phyloP scores from a whole-genome alignment of 805 yeast genomes.

The Candida hungchunana region DNA sequence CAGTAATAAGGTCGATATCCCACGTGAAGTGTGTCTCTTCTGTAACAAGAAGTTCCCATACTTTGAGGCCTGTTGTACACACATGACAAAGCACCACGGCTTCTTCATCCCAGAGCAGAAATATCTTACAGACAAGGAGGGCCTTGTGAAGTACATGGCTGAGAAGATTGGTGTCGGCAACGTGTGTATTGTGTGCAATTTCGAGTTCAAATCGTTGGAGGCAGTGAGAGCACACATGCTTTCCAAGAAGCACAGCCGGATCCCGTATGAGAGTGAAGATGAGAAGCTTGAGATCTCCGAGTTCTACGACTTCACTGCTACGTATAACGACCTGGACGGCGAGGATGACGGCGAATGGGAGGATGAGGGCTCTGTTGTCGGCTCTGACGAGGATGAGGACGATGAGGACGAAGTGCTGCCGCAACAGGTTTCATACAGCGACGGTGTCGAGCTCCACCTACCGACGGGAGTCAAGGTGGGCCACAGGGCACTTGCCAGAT shows the following conservation, averaged over 20 bases:
- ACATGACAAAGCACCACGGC: conserved; percentile 79
- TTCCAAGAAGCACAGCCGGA: conserved; percentile 78
- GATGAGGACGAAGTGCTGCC: conserved; percentile 36
- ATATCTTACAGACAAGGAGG: conserved; percentile 65
- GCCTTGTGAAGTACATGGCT: conserved; percentile 72
- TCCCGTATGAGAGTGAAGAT: conserved; percentile 83
- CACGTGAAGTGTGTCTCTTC: conserved; percentile 50
- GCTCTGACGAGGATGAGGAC: conserved; percentile 30
- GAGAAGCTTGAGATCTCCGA: conserved; percentile 87
- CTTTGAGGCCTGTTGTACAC: conserved; percentile 53
- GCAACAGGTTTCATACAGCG: conserved; percentile 43
- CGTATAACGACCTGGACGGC: conserved; percentile 41
- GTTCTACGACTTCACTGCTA: conserved; percentile 81
- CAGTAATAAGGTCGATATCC: conserved; percentile 40
- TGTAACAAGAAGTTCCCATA: conserved; percentile 43
- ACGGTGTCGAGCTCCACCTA: conserved; percentile 70
- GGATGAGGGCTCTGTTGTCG: conserved; percentile 35
- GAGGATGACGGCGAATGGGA: conserved; percentile 31
- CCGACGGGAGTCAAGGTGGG: conserved; percentile 85
- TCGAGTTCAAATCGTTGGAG: conserved; percentile 79
- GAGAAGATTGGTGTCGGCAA: conserved; percentile 93
- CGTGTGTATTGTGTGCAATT: conserved; percentile 78
- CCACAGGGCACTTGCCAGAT: conserved; percentile 77
- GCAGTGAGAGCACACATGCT: conserved; percentile 91
- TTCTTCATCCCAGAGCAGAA: conserved; percentile 82